These are phyloP conservation scores for Syzygium grande DNA, from an alignment of 345 rosid species.

Conservation along the genomic window DNA sequence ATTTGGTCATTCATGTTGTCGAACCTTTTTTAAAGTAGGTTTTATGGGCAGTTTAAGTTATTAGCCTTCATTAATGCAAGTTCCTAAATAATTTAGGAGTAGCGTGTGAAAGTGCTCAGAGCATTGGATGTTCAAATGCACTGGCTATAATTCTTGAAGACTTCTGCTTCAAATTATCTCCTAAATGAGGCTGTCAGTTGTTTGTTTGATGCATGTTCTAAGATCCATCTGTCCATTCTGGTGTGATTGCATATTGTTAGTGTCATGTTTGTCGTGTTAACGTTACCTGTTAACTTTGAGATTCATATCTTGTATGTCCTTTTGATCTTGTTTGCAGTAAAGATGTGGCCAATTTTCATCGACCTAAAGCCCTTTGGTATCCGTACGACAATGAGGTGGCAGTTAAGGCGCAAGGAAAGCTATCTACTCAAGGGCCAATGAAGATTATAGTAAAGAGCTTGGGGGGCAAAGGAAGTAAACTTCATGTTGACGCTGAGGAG, in stretches of 20 bases:
- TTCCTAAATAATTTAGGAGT: background rate
- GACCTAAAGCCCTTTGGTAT: constrained; percentile 92
- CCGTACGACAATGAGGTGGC: constrained; percentile 94
- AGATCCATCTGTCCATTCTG: background rate
- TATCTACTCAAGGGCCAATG: constrained; percentile 75
- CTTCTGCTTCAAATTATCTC: background rate
- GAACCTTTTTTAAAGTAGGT: background rate
- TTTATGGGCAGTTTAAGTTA: background rate
- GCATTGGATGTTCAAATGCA: background rate
- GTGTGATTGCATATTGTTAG: background rate
- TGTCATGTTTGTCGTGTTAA: background rate
- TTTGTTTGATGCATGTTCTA: background rate
- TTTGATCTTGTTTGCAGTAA: constrained; percentile 46
- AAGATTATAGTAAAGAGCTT: constrained; percentile 83
- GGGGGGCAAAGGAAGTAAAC: constrained; percentile 96
- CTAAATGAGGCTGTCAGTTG: background rate
- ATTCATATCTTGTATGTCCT: background rate
- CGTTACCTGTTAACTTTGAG: background rate
- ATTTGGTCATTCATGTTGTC: background rate
- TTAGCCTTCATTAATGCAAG: background rate
- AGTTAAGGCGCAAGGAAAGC: constrained; percentile 76
- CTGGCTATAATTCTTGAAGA: background rate
- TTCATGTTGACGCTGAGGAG: constrained; percentile 84
- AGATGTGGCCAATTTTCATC: constrained; percentile 92
- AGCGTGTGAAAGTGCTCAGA: background rate